phyloP scores from a whole-genome alignment of 2,329 filamentous ascomycete genomes.

The Cordyceps tenuipes region DNA sequence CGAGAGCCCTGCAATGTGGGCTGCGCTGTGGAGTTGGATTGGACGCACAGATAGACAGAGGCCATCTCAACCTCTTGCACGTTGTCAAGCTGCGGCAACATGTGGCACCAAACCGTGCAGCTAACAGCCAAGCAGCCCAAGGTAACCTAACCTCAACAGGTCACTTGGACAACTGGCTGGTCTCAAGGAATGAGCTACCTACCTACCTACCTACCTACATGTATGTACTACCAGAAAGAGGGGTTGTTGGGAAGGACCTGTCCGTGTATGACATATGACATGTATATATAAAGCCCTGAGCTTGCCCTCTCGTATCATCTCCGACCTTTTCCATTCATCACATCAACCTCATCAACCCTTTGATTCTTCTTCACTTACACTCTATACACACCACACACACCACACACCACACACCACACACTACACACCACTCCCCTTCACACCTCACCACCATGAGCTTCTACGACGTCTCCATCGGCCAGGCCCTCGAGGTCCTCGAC shows the following conservation, averaged over 20 bases:
- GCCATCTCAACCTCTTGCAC: background rate
- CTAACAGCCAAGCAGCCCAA: background rate
- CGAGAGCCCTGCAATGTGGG: constrained; percentile 1
- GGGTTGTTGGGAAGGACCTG: background rate
- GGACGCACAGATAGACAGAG: background rate
- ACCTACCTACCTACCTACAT: no score
- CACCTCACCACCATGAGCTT: constrained; percentile 26
- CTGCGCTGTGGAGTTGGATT: background rate
- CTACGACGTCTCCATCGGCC: constrained; percentile 31
- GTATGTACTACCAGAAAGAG: background rate
- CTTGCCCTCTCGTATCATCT: background rate
- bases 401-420: no score
- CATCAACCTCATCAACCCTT: background rate
- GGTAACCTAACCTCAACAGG: background rate
- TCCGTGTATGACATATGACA: background rate
- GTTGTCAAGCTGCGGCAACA: background rate
- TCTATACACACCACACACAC: background rate
- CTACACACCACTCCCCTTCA: background rate
- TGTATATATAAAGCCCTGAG: constrained; percentile 6
- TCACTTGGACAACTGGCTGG: background rate
- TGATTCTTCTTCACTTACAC: background rate
- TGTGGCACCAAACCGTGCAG: background rate
- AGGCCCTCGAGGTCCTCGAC: constrained; percentile 24
- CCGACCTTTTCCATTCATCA: background rate
- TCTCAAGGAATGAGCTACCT: background rate